A percentile compares a stretch with the other conserved stretches of the same genome.
These are phyloP conservation scores for Trichoderma oligosporum DNA, from an alignment of 2,329 filamentous ascomycete species.

Conservation along the genomic window DNA sequence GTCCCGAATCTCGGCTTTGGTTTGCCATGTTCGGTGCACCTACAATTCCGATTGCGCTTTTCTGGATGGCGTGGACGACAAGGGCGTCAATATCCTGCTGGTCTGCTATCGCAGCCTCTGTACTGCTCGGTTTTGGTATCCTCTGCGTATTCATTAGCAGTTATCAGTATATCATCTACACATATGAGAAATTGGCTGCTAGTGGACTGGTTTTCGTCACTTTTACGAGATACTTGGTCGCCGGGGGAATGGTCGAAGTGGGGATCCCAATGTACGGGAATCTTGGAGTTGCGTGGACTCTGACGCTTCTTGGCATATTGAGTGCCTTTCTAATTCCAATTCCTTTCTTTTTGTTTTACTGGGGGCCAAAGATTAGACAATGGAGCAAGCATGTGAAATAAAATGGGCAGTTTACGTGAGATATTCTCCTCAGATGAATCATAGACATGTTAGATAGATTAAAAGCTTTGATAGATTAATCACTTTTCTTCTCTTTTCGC, in stretches of 20 bases:
- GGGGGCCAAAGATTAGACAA: background rate
- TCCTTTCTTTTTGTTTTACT: background rate
- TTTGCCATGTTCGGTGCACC: background rate
- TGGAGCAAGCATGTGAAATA: background rate
- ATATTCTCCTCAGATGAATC: too few species aligned
- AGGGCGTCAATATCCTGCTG: background rate
- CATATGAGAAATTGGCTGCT: background rate
- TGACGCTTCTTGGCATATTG: background rate
- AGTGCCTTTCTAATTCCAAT: background rate
- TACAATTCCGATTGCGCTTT: background rate
- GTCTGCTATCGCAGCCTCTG: background rate
- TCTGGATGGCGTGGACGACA: background rate
- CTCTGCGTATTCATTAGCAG: background rate
- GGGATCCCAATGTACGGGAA: background rate
- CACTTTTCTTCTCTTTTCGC: too few species aligned
- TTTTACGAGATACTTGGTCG: background rate
- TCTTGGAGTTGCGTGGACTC: background rate
- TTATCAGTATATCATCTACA: background rate
- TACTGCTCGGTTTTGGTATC: background rate
- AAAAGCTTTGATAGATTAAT: too few species aligned
- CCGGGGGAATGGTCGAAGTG: background rate
- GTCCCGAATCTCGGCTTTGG: background rate
- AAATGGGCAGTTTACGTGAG: background rate
- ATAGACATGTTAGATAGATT: background rate
- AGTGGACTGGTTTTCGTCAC: background rate